A percentile compares a stretch with the other conserved stretches of the same genome.
Conservation (phyloP, 2,329 filamentous ascomycete genomes). For the Penicillium glabrum region DNA sequence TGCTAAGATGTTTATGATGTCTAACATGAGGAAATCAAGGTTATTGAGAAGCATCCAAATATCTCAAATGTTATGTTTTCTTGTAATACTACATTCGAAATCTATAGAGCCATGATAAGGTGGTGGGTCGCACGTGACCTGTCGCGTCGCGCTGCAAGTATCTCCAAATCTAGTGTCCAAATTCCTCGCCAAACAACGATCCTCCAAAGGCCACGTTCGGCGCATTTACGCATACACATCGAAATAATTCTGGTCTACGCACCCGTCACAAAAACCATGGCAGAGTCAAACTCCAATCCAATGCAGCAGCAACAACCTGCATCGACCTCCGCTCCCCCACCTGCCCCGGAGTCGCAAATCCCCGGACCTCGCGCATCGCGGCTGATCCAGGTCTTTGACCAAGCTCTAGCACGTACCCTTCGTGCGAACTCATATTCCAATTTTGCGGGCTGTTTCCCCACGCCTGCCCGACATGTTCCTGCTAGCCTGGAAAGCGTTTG, state of each 20-base stretch:
- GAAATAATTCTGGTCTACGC: neutral
- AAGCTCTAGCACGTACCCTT: conserved; percentile 60
- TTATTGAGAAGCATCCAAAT: too few species aligned
- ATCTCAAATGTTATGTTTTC: too few species aligned
- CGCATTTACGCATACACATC: neutral
- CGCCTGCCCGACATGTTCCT: conserved; percentile 58
- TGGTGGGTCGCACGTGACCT: conserved; percentile 21
- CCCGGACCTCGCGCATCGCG: conserved; percentile 62
- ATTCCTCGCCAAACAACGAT: conserved; percentile 9
- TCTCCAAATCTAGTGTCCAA: conserved; percentile 3
- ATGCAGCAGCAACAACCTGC: conserved; percentile 8
- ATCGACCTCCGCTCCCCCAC: conserved; percentile 49
- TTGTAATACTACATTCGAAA: too few species aligned
- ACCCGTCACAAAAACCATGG: conserved; percentile 16
- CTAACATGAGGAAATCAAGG: too few species aligned
- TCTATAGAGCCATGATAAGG: too few species aligned
- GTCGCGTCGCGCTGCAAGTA: conserved; percentile 18
- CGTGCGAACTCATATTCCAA: conserved; percentile 61
- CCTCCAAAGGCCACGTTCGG: neutral
- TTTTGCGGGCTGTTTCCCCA: conserved; percentile 65
- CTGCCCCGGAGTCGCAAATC: conserved; percentile 46
- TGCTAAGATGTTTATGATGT: too few species aligned
- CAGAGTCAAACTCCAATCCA: conserved; percentile 16
- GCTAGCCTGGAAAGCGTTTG: conserved; percentile 58
- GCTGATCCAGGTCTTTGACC: conserved; percentile 60